A percentile compares a stretch with the other conserved stretches of the same genome.
phyloP scores from a whole-genome alignment of 2,329 filamentous ascomycete species.

The Teratosphaeria viscida region DNA sequence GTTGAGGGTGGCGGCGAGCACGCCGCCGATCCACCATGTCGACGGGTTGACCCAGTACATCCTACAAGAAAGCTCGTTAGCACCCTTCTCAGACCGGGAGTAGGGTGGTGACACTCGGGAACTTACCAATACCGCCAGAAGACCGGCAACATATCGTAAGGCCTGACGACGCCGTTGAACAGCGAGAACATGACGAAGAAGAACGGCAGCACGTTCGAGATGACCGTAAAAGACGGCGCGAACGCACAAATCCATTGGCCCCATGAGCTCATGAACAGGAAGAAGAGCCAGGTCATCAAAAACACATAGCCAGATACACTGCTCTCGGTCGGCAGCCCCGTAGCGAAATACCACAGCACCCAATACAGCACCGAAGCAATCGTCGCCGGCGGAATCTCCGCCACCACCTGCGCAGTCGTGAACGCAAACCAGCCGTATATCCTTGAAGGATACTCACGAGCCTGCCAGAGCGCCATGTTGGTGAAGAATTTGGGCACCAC shows the following conservation, averaged over 20 bases:
- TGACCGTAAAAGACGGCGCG: conserved; percentile 65
- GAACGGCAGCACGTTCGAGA: conserved; percentile 66
- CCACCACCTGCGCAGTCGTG: conserved; percentile 60
- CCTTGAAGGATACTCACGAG: conserved; percentile 59
- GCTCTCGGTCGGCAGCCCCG: conserved; percentile 56
- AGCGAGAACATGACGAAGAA: conserved; percentile 69
- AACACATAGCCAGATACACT: conserved; percentile 63
- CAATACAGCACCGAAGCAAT: conserved; percentile 58
- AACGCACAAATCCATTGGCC: conserved; percentile 80
- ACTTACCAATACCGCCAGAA: conserved; percentile 60
- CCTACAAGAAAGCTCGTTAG: not conserved
- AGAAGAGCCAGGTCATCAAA: conserved; percentile 69
- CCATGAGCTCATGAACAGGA: conserved; percentile 64
- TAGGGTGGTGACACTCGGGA: no score
- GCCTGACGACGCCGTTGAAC: conserved; percentile 68
- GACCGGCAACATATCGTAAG: conserved; percentile 52
- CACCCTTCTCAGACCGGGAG: not conserved
- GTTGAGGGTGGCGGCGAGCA: conserved; percentile 53
- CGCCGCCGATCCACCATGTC: conserved; percentile 63
- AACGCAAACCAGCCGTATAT: conserved; percentile 75
- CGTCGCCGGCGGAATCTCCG: conserved; percentile 62
- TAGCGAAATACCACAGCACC: conserved; percentile 66
- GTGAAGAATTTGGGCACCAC: conserved; percentile 69
- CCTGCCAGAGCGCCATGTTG: conserved; percentile 63
- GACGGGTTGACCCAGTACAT: conserved; percentile 57